Base-by-base conservation (phyloP, 2,329 filamentous ascomycete genomes). In the Penicillium sp. region DNA sequence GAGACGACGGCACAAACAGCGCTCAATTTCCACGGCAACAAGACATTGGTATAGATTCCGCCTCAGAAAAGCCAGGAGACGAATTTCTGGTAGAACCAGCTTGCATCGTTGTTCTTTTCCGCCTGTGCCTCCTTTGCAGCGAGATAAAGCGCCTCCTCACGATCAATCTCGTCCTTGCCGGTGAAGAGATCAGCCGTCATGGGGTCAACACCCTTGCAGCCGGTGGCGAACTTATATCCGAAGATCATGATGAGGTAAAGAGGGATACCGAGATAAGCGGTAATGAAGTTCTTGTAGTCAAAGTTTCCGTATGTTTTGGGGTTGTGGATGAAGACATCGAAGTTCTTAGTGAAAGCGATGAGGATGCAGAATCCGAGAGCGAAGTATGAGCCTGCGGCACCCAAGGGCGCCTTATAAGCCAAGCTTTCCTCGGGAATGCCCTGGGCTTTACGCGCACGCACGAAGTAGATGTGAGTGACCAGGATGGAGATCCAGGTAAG, bases 311-410 rank as follows among this genome's bases (percentile, higher is more conserved):
- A 78, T 62, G 76, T 67, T 64, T 50, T 26, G 5, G 70, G 52
- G 40, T 65, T 72, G 56, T 71, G 73, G 2, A 84, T 78, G 73
- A 94, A 94, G 56, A 88, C 86, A 53, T 83, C 80, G 74, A 85
- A 94, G 79, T 91, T 92, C 82, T 94, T 95, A 68, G 90, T 93
- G 49, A 95, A 69, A 1, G 88, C 83, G 58, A 94, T 88, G 33
- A 94, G 69, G 67, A 82, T 80, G 75, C 88, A 91, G 75, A 91
- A 86, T 67, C 79, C 77, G 2, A 94, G 79, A 0, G 88, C 88
- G 56, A 78, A 77, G 68, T 85, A 85, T 0, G 87, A 90, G 11
- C 90, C 90, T 58, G 71, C 82, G 36, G 85, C 75, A n/a, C 90
- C 89, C 16, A 92, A 80, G 0, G 90, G 90, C 0, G 89, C 87